A percentile compares a stretch with the other conserved stretches of the same genome.
Conservation (phyloP, 2,329 filamentous ascomycete genomes). For the Tolypocladium tundrense region DNA sequence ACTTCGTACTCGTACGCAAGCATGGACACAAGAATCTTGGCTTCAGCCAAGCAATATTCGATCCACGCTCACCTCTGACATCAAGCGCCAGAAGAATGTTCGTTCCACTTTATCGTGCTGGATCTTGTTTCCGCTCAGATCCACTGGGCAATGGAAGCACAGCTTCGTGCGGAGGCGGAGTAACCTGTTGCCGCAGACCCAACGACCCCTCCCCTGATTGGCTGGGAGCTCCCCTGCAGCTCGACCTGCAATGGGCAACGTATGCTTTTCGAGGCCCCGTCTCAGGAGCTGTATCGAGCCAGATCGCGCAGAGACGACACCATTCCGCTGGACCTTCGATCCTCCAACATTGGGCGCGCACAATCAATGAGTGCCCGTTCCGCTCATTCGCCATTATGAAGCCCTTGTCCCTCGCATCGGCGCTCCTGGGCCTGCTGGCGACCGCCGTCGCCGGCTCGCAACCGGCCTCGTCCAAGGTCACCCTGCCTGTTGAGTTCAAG, state of each 20-base stretch:
- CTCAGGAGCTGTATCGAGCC: not conserved
- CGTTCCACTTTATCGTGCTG: not conserved
- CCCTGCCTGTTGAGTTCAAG: slow-evolving; percentile 58
- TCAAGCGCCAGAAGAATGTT: not conserved
- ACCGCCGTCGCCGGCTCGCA: slow-evolving; percentile 28
- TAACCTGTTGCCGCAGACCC: slow-evolving; percentile 1
- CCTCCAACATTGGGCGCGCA: slow-evolving; percentile 10
- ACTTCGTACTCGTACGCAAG: too few species aligned
- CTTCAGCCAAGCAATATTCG: not conserved
- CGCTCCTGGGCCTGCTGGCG: slow-evolving; percentile 48
- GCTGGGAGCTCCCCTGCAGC: slow-evolving; percentile 13
- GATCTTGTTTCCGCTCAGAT: not conserved
- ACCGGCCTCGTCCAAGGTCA: slow-evolving; percentile 45
- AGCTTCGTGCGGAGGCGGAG: not conserved
- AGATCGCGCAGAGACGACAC: not conserved
- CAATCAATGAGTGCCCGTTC: slow-evolving; percentile 22
- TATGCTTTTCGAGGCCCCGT: not conserved
- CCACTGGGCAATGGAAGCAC: not conserved
- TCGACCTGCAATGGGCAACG: not conserved
- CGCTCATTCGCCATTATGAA: slow-evolving; percentile 25
- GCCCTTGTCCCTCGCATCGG: slow-evolving; percentile 40
- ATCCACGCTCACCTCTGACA: not conserved
- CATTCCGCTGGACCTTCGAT: not conserved
- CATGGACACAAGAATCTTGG: too few species aligned
- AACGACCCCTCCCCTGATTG: slow-evolving; percentile 12